These are phyloP conservation scores for Xylaria hypoxylon DNA, from an alignment of 2,329 filamentous ascomycete genomes.

Conservation along the genomic window DNA sequence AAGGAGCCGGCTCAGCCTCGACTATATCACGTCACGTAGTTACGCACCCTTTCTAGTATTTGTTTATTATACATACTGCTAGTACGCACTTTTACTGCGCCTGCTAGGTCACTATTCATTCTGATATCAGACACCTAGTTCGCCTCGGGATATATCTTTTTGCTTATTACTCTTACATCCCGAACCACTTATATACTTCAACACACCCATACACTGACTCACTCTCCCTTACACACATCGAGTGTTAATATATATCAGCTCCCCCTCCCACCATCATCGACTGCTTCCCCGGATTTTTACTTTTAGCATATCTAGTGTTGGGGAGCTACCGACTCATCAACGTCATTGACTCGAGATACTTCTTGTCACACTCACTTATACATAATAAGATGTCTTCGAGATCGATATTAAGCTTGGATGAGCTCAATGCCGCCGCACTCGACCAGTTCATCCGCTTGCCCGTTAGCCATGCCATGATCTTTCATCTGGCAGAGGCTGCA, in stretches of 20 bases:
- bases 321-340: conserved; percentile 18
- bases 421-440: conserved; percentile 79
- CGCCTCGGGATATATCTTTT: conserved; percentile 50
- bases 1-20: conserved; percentile 51
- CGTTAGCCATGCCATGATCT: conserved; percentile 81
- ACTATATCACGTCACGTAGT: conserved; percentile 50
- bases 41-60: conserved; percentile 40
- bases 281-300: conserved; percentile 44
- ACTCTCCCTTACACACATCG: conserved; percentile 26
- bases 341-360: conserved; percentile 18
- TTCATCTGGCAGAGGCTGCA: conserved; percentile 79
- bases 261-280: conserved; percentile 37
- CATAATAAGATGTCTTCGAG: conserved; percentile 60
- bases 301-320: conserved; percentile 17
- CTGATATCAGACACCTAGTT: conserved; percentile 49
- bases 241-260: conserved; percentile 48
- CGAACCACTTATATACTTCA: conserved; percentile 26
- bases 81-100: conserved; percentile 42
- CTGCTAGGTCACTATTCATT: conserved; percentile 42
- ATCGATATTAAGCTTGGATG: conserved; percentile 60
- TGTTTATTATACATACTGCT: conserved; percentile 31
- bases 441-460: conserved; percentile 84
- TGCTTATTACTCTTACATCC: conserved; percentile 35
- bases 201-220: conserved; percentile 38
- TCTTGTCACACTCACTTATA: conserved; percentile 44